Evolutionary conservation across 228 moss, liverwort and hornwort species (phyloP).

Genomic region (Sphagnum magellanicum): DNA sequence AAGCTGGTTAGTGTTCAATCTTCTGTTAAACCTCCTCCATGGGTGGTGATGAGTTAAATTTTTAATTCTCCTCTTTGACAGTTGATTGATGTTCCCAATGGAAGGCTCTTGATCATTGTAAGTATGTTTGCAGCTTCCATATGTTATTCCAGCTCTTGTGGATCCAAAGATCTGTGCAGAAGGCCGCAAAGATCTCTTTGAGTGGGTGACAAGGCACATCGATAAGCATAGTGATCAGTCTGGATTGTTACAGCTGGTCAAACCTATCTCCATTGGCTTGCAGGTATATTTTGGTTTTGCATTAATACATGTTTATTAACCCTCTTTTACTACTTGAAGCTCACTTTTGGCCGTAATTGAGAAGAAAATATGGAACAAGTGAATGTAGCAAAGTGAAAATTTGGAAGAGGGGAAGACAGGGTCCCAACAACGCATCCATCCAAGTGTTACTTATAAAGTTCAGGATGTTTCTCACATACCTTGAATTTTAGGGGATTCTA

Average conservation of each 20-base stretch:
- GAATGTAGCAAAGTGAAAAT: too few relatives aligned
- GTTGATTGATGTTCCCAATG: background rate
- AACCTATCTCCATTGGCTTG: conserved; percentile 58
- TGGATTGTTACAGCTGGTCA: conserved; percentile 63
- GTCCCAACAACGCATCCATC: too few relatives aligned
- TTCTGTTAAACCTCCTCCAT: background rate
- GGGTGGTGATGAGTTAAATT: too few relatives aligned
- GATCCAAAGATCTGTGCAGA: conserved; percentile 87
- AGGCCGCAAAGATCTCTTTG: conserved; percentile 90
- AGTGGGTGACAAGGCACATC: conserved; percentile 74
- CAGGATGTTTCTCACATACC: too few relatives aligned
- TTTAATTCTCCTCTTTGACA: background rate
- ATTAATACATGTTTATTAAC: too few relatives aligned
- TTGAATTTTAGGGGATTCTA: too few relatives aligned
- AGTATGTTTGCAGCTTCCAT: conserved; percentile 41
- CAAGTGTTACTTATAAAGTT: too few relatives aligned
- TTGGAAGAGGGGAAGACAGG: too few relatives aligned
- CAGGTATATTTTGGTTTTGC: conserved; percentile 24
- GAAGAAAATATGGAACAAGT: too few relatives aligned
- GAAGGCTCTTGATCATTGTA: too few relatives aligned
- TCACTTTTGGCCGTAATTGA: too few relatives aligned
- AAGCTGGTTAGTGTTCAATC: conserved; percentile 35
- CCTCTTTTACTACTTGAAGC: too few relatives aligned
- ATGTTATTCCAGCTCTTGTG: conserved; percentile 52
- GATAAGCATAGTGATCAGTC: conserved; percentile 65